A percentile compares a stretch with the other conserved stretches of the same genome.
These are phyloP conservation scores for Colletotrichum filicis DNA, from an alignment of 2,329 filamentous ascomycete species.

Conservation along the genomic window DNA sequence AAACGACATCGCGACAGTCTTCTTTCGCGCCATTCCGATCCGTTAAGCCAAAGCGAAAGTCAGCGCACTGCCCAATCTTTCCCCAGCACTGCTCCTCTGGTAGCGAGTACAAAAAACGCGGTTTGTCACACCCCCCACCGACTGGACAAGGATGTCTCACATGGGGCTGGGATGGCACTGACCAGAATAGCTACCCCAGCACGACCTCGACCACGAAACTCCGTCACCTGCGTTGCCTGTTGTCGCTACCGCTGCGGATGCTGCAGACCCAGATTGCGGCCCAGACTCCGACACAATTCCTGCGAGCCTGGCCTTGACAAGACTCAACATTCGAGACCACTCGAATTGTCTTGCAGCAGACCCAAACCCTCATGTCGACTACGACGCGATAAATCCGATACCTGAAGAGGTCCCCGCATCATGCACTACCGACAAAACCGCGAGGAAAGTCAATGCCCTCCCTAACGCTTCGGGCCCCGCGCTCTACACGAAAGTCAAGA, in stretches of 20 bases:
- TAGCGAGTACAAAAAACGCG: constrained; percentile 1
- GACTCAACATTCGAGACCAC: background rate
- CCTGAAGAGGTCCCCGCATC: constrained; percentile 5
- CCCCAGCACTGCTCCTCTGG: constrained; percentile 19
- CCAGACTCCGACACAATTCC: background rate
- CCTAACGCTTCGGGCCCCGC: constrained; percentile 25
- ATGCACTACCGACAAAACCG: constrained; percentile 5
- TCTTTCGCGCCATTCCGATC: background rate
- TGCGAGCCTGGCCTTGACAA: background rate
- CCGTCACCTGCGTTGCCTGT: constrained; percentile 14
- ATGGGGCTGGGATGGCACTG: constrained; percentile 30
- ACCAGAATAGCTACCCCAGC: constrained; percentile 29
- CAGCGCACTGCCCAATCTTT: background rate
- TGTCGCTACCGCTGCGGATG: constrained; percentile 10
- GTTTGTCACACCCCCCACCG: constrained; percentile 21
- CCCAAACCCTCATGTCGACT: background rate
- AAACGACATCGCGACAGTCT: background rate
- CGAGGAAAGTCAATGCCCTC: constrained; percentile 26
- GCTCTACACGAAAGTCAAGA: constrained; percentile 42
- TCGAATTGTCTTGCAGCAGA: background rate
- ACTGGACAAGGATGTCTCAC: constrained; percentile 3
- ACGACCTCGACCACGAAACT: constrained; percentile 17
- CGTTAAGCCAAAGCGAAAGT: background rate
- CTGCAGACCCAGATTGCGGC: constrained; percentile 7
- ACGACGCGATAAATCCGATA: constrained; percentile 9